Evolutionary conservation across 208 protist genomes (phyloP).

Genomic region (Acanthamoeba royreba): DNA sequence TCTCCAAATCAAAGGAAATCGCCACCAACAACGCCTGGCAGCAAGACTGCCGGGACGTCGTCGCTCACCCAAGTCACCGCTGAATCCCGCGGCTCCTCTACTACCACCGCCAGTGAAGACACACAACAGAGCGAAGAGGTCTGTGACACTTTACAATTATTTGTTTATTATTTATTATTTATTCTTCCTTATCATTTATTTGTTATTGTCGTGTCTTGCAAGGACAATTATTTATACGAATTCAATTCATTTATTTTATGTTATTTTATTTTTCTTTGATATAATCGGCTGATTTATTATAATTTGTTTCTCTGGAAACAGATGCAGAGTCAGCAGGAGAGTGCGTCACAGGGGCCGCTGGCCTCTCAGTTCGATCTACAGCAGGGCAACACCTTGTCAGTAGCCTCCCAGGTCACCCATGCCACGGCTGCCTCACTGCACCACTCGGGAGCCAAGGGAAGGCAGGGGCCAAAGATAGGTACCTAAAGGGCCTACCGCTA

Average conservation of each 20-base stretch:
- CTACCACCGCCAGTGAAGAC: not conserved
- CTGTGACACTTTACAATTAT: not conserved
- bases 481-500: too few relatives aligned
- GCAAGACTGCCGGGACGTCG: too few relatives aligned
- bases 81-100: not conserved
- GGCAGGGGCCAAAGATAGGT: too few relatives aligned
- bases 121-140: not conserved
- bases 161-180: too few relatives aligned
- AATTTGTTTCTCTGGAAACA: not conserved
- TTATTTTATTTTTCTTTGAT: not conserved
- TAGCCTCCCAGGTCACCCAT: not conserved
- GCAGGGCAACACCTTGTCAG: not conserved
- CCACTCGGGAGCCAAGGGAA: not conserved
- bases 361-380: not conserved
- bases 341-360: not conserved
- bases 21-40: too few relatives aligned
- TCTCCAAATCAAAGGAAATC: too few relatives aligned
- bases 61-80: not conserved
- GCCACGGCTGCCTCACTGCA: not conserved
- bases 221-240: too few relatives aligned
- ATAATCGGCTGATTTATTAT: not conserved
- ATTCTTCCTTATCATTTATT: too few relatives aligned
- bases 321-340: not conserved
- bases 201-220: too few relatives aligned
- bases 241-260: not conserved